These are phyloP conservation scores for Pulveroboletus frians DNA, from an alignment of 768 basidiomycete species.

Conservation along the genomic window DNA sequence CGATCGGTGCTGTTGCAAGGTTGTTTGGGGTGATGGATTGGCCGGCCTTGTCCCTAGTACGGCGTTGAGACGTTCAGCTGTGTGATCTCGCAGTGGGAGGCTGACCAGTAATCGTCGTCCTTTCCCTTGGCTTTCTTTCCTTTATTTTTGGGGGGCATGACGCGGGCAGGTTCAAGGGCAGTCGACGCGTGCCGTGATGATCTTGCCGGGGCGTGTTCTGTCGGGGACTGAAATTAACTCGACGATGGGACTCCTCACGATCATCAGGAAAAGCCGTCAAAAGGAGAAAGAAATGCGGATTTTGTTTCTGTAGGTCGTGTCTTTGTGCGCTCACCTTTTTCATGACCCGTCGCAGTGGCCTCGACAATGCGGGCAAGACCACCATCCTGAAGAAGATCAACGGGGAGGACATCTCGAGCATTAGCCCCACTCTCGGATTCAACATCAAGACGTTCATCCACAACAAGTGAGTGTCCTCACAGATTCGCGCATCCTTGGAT, in stretches of 20 bases:
- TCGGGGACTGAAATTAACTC: constrained; percentile 12
- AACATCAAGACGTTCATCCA: constrained; percentile 97
- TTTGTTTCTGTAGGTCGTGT: constrained; percentile 70
- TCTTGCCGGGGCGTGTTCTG: constrained; percentile 13
- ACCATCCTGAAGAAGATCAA: constrained; percentile 95
- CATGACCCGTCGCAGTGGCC: constrained; percentile 54
- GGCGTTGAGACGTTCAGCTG: constrained; percentile 10
- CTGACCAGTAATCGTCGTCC: constrained; percentile 76
- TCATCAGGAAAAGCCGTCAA: constrained; percentile 91
- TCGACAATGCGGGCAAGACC: constrained; percentile 98
- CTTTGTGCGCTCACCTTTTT: constrained; percentile 9
- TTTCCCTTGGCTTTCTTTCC: constrained; percentile 84
- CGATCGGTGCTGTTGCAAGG: constrained; percentile 24
- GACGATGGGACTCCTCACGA: constrained; percentile 87
- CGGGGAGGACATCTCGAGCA: constrained; percentile 80
- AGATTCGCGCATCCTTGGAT: constrained; percentile 15
- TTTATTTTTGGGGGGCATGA: constrained; percentile 59
- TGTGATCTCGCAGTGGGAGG: constrained; percentile 11
- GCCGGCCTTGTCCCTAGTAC: constrained; percentile 58
- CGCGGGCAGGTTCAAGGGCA: neutral
- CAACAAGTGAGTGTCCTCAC: constrained; percentile 58
- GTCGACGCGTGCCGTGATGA: neutral
- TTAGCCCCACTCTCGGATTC: constrained; percentile 95
- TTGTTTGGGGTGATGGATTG: constrained; percentile 47
- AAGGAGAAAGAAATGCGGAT: constrained; percentile 97